Evolutionary conservation across 2,329 filamentous ascomycete species (phyloP).

Genomic region (Cordyceps sp.): DNA sequence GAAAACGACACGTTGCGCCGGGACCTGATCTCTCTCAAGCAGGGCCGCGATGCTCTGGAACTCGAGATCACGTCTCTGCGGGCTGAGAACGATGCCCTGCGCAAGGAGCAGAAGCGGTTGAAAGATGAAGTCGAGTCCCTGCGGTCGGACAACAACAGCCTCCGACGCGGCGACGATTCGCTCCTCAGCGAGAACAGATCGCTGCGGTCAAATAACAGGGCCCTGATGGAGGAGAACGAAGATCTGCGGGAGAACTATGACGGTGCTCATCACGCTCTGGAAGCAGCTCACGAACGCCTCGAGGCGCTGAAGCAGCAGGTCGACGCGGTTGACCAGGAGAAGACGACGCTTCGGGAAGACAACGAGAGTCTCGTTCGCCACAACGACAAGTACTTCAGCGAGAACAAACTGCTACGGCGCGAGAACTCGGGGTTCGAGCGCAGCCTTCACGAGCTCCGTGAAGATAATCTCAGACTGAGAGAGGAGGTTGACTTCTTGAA

Average conservation of each 20-base stretch:
- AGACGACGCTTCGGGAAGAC: constrained; percentile 28
- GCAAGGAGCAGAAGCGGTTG: constrained; percentile 17
- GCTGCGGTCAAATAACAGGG: constrained; percentile 22
- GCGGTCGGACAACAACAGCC: constrained; percentile 22
- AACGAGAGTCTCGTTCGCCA: constrained; percentile 35
- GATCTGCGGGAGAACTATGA: constrained; percentile 25
- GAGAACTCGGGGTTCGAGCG: constrained; percentile 32
- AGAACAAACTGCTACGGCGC: constrained; percentile 30
- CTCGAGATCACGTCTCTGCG: constrained; percentile 24
- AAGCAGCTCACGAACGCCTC: constrained; percentile 21
- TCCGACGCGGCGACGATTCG: constrained; percentile 25
- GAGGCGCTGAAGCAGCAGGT: constrained; percentile 22
- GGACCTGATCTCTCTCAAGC: constrained; percentile 23
- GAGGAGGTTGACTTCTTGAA: constrained; percentile 29
- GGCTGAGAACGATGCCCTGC: constrained; percentile 21
- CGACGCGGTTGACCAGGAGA: constrained; percentile 23
- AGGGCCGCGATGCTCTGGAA: constrained; percentile 18
- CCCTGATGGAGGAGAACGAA: constrained; percentile 24
- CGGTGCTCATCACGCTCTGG: constrained; percentile 22
- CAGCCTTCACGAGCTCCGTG: constrained; percentile 25
- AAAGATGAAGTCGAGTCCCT: constrained; percentile 23
- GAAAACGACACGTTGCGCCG: constrained; percentile 22
- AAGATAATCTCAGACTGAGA: constrained; percentile 28
- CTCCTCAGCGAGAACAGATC: constrained; percentile 27
- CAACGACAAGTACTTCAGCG: constrained; percentile 36